Conservation (phyloP, 306 rosid genomes). For the Canavalia gladiata region DNA sequence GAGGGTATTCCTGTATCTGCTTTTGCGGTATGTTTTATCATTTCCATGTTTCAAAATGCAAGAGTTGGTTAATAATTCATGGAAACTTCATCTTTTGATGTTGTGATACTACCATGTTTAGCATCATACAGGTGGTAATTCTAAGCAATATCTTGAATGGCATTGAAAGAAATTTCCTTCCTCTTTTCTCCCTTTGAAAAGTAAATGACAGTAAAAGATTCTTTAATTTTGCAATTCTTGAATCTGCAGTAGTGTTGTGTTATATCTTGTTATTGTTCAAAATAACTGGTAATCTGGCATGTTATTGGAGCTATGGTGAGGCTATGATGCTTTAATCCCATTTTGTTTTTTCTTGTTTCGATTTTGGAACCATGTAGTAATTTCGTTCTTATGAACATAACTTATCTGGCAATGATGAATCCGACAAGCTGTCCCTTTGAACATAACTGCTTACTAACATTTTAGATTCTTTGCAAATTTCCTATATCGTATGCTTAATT, state of each 20-base stretch:
- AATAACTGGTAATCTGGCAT: slow-evolving; percentile 11
- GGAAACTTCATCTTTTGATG: slow-evolving; percentile 15
- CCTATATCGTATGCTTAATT: background rate
- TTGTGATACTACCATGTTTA: background rate
- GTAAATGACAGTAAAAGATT: slow-evolving; percentile 21
- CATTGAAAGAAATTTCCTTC: slow-evolving; percentile 2
- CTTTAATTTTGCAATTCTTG: slow-evolving; percentile 9
- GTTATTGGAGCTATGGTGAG: slow-evolving; percentile 9
- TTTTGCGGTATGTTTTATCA: slow-evolving; percentile 66
- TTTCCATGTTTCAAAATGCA: slow-evolving; percentile 17
- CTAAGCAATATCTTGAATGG: background rate
- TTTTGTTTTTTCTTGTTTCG: background rate
- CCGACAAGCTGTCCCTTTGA: background rate
- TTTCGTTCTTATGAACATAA: background rate
- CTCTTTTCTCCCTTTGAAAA: background rate
- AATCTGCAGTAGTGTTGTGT: background rate
- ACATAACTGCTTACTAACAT: background rate
- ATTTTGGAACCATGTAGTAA: background rate
- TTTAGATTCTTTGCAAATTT: slow-evolving; percentile 4
- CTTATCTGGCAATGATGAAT: slow-evolving; percentile 8
- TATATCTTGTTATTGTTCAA: slow-evolving; percentile 19
- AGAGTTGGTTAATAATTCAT: background rate
- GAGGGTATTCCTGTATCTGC: slow-evolving; percentile 85
- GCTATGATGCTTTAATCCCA: slow-evolving; percentile 2
- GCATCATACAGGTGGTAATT: slow-evolving; percentile 8